Evolutionary conservation across 78 protist genomes (phyloP), one percentile per base, ranked within the genome.

Genomic region (Chrysochromulina parva): DNA sequence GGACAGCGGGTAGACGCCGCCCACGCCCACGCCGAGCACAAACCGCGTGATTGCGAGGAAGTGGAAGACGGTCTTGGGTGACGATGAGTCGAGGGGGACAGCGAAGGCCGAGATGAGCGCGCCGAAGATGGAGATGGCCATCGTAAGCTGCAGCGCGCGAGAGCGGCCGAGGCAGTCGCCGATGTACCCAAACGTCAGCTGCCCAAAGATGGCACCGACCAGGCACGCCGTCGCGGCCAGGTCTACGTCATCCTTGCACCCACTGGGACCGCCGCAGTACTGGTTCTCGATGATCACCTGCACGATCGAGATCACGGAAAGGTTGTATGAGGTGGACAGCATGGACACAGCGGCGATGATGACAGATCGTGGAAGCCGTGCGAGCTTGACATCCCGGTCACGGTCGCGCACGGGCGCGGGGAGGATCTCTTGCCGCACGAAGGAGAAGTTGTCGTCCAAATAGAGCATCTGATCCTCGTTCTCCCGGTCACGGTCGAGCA

Each of bases 11-110:
- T 58, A 58, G 62, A 58, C 62, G 6, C 62, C 62, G 62, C 62
- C 62, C 62, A 58, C 62, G 22, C 97, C 97, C 28, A 96, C 85
- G 0, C 97, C 97, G 26, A 96, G 92, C 14, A 94, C 52, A 2
- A 94, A 66, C 48, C 96, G 78, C 57, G 48, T 14, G 59, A 76
- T 0, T 38, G 73, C 59, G 16, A 92, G 69, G 3, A 22, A n/a
- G 65, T 0, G 69, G 16, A 85, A 6, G 14, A 66, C 53, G 16
- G 59, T 47, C 19, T 7, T 14, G 78, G 2, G 28, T 16, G 14
- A 0, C 22, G 14, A 28, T 0, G 28, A 48, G 19, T 3, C 11
- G 60, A 26, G 14, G 3, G 76, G 82, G 2, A 91, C 53, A 38
- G 91, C 88, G 1, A 57, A 4, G 60, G 71, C 90, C 24, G 57